phyloP scores from a whole-genome alignment of 2,329 filamentous ascomycete genomes.

The Grosmannia serpens region DNA sequence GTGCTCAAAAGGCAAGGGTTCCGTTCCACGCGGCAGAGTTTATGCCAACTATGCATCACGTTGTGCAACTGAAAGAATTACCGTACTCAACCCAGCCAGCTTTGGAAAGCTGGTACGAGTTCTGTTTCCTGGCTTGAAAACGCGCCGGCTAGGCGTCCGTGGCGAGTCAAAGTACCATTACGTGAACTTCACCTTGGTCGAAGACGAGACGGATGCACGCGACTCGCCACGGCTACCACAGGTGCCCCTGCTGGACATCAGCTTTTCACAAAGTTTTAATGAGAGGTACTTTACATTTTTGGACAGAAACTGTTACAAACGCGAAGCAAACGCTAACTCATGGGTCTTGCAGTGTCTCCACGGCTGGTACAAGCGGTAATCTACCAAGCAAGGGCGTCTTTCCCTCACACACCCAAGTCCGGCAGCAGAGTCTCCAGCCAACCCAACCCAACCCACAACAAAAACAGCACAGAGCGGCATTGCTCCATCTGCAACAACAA shows the following conservation, averaged over 20 bases:
- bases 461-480: background rate
- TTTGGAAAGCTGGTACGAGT: conserved; percentile 96
- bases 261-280: conserved; percentile 33
- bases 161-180: conserved; percentile 99
- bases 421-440: background rate
- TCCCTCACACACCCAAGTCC: background rate
- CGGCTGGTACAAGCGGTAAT: background rate
- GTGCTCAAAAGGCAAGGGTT: conserved; percentile 65
- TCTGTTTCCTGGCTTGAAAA: conserved; percentile 90
- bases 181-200: conserved; percentile 51
- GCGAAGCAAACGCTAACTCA: background rate
- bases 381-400: conserved; percentile 6
- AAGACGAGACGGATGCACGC: conserved; percentile 40
- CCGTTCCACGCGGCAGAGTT: conserved; percentile 83
- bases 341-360: background rate
- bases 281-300: conserved; percentile 29
- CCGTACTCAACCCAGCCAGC: conserved; percentile 89
- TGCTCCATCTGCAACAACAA: conserved; percentile 3
- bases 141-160: conserved; percentile 77
- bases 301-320: background rate
- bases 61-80: conserved; percentile 87
- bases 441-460: background rate
- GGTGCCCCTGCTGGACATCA: conserved; percentile 37
- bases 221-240: conserved; percentile 34
- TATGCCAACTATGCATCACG: conserved; percentile 92